Conservation (phyloP, 2,329 filamentous ascomycete genomes). For the Trichoderma afroharzianum region DNA sequence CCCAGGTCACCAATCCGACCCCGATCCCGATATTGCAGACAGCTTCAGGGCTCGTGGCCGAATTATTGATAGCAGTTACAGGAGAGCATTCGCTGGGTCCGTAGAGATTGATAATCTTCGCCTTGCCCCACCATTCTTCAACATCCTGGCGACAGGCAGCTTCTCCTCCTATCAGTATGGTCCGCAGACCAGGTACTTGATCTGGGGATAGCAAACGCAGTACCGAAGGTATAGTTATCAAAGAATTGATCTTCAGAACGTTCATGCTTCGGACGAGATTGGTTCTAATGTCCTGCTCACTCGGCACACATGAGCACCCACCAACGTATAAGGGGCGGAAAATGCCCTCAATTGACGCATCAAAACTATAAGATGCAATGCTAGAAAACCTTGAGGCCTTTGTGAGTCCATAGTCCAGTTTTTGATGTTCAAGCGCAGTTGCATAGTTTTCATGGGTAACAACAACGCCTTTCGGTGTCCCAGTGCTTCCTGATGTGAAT, state of each 20-base stretch:
- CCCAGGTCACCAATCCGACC: not conserved
- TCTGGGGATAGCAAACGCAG: conserved; percentile 14
- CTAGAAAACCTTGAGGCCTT: conserved; percentile 20
- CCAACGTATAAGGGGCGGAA: conserved; percentile 28
- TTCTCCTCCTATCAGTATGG: conserved; percentile 21
- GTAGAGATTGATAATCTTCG: conserved; percentile 20
- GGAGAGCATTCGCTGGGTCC: conserved; percentile 23
- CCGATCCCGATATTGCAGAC: not conserved
- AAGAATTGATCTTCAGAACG: conserved; percentile 27
- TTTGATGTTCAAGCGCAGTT: conserved; percentile 11
- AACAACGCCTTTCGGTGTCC: conserved; percentile 22
- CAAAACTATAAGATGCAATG: conserved; percentile 25
- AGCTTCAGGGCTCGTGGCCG: not conserved
- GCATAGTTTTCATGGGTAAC: conserved; percentile 18
- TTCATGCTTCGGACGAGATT: conserved; percentile 41
- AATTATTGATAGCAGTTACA: not conserved
- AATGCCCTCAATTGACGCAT: conserved; percentile 19
- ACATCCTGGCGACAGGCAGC: conserved; percentile 7
- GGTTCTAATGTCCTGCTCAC: conserved; percentile 48
- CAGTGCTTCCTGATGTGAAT: conserved; percentile 26
- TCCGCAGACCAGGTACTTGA: conserved; percentile 13
- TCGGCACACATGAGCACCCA: conserved; percentile 50
- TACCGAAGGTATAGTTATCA: conserved; percentile 19
- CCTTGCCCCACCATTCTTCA: conserved; percentile 10
- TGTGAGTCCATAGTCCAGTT: not conserved